Conservation (phyloP, 805 yeast species). For the Lipomyces kockii region DNA sequence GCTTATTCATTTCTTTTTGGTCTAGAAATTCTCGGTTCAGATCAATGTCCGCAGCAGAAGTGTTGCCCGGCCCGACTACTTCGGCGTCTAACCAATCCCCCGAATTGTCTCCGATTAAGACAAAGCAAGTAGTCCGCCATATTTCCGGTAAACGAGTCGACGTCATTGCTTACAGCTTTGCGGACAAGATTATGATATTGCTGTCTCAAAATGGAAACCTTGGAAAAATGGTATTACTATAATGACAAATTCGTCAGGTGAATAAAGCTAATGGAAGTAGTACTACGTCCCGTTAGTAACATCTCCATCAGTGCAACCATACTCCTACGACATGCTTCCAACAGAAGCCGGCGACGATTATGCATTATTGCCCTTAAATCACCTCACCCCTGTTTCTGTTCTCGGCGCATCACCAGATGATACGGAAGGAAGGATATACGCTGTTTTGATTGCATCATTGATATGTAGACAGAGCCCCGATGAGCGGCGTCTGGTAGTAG, state of each 20-base stretch:
- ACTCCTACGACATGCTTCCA: constrained; percentile 11
- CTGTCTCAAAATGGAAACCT: constrained; percentile 27
- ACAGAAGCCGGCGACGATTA: constrained; percentile 20
- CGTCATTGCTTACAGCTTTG: constrained; percentile 26
- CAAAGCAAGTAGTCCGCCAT: constrained; percentile 16
- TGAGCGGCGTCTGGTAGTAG: constrained; percentile 30
- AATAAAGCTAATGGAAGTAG: constrained; percentile 8
- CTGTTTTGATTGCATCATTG: constrained; percentile 32
- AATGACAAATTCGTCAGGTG: background rate
- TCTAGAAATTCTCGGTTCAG: background rate
- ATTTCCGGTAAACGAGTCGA: constrained; percentile 27
- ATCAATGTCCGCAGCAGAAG: background rate
- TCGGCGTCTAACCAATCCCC: background rate
- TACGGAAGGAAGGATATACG: constrained; percentile 29
- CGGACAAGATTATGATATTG: constrained; percentile 33
- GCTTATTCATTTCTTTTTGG: background rate
- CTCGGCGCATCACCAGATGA: constrained; percentile 30
- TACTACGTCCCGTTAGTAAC: constrained; percentile 30
- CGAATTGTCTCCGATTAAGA: constrained; percentile 11
- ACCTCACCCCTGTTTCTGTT: constrained; percentile 28
- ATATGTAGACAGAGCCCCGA: constrained; percentile 30
- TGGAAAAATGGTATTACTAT: constrained; percentile 31
- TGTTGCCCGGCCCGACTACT: background rate
- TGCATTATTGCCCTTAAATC: constrained; percentile 30
- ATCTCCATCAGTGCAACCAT: constrained; percentile 21